Evolutionary conservation across 805 yeast genomes (phyloP).

Genomic region (Ogataea populi-albae): DNA sequence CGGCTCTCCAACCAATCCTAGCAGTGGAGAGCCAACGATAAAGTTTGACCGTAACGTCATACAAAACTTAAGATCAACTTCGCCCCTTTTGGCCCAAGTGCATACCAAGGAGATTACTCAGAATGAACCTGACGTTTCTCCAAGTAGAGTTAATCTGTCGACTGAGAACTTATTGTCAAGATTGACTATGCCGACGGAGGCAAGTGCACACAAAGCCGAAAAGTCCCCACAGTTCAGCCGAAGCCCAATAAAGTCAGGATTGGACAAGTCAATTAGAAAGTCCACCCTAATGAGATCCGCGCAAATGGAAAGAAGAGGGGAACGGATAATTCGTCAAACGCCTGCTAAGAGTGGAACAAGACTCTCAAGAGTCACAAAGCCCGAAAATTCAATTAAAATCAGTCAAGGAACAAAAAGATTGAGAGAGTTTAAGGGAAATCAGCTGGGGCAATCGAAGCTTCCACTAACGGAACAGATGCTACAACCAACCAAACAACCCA

Average conservation of each 20-base stretch:
- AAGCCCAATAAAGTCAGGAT: conserved; percentile 8
- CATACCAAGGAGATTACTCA: conserved; percentile 2
- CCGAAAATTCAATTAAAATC: conserved; percentile 9
- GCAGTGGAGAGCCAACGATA: conserved; percentile 31
- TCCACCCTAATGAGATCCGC: conserved; percentile 10
- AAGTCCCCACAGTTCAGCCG: conserved; percentile 13
- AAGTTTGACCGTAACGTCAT: conserved; percentile 20
- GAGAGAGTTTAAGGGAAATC: conserved; percentile 8
- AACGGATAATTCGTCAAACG: too few relatives aligned
- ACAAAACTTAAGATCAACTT: conserved; percentile 12
- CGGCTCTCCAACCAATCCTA: conserved; percentile 16
- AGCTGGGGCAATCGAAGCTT: conserved; percentile 14
- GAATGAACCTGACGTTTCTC: conserved; percentile 5
- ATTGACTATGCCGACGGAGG: conserved; percentile 26
- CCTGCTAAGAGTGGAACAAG: too few relatives aligned
- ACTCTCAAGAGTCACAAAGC: conserved; percentile 15
- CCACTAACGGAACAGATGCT: conserved; percentile 29
- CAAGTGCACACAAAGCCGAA: conserved; percentile 20
- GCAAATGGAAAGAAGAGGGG: conserved; percentile 10
- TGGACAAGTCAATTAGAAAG: conserved; percentile 7
- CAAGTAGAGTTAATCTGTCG: conserved; percentile 5
- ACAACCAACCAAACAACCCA: conserved; percentile 10
- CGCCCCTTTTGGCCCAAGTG: too few relatives aligned
- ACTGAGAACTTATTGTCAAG: conserved; percentile 18
- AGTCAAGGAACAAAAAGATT: conserved; percentile 3